Conservation (phyloP, 164 flowering plant genomes). For the Macadamia tetraphylla region DNA sequence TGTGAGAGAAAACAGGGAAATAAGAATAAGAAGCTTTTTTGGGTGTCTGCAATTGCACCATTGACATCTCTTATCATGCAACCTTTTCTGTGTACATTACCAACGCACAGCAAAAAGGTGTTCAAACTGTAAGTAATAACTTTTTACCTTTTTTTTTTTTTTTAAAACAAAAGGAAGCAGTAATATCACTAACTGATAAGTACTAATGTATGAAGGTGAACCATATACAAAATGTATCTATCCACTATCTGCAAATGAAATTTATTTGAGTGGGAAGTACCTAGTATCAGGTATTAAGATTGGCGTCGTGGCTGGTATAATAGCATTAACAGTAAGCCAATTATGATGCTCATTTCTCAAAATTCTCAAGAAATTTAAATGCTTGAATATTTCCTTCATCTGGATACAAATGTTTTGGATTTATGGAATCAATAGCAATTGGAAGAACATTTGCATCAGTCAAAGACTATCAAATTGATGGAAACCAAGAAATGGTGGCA, state of each 20-base stretch:
- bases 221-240: slow-evolving; percentile 65
- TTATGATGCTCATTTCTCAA: not conserved
- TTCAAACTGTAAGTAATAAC: slow-evolving; percentile 61
- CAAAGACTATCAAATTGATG: slow-evolving; percentile 84
- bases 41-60: slow-evolving; percentile 93
- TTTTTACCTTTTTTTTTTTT: not conserved
- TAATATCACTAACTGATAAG: not conserved
- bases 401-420: not conserved
- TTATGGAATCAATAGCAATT: slow-evolving; percentile 79
- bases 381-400: not conserved
- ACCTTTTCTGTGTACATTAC: slow-evolving; percentile 81
- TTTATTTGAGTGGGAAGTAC: slow-evolving; percentile 59
- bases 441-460: slow-evolving; percentile 86
- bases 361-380: not conserved
- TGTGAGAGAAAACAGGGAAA: slow-evolving; percentile 52
- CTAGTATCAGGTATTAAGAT: slow-evolving; percentile 55
- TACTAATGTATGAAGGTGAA: slow-evolving; percentile 45
- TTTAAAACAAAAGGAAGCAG: not conserved
- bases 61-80: slow-evolving; percentile 70
- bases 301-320: slow-evolving; percentile 76
- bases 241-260: slow-evolving; percentile 54
- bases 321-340: slow-evolving; percentile 65
- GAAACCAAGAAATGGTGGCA: slow-evolving; percentile 96
- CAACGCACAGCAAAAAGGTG: slow-evolving; percentile 76
- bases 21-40: slow-evolving; percentile 71